Base-by-base conservation (phyloP, 1,139 yeast species). In the Scheffersomyces titani region DNA sequence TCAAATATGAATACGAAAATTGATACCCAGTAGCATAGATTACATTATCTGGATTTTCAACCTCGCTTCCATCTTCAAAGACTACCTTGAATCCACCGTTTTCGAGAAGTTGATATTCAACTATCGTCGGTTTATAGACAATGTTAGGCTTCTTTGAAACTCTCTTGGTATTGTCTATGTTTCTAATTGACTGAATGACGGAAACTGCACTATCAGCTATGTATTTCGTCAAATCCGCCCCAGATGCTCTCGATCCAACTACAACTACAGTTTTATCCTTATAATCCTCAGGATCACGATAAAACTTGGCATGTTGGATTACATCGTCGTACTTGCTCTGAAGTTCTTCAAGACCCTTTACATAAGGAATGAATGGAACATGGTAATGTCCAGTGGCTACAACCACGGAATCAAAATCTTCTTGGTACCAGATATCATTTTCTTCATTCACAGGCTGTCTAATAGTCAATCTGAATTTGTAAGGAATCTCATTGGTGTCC, bases 361-460 rank as follows among this genome's bases (percentile, higher is more conserved):
- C 76, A 13, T 67, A 61, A 1, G 88, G 88, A 47, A 82, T 71
- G 54, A 64, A 73, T 1, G 88, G 88, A 4, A 78, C 76, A 22
- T 80, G 78, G 64, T 82, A 85, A 63, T 84, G 88, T 19, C 89
- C 89, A 51, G 80, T 78, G 0, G 87, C 82, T 11, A 83, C 70
- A 4, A 84, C 77, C 3, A 84, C 76, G n/a, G 80, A 78, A 66
- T 84, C 87, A 62, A 76, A 84, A 20, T 68, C 68, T 51, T 77
- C 73, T 44, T 66, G 70, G 60, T 69, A 78, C 86, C 82, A 82
- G 13, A 61, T 61, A 7, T 57, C 67, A 2, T 47, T 22, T 16
- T 54, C 62, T 49, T 57, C 61, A 49, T 67, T 67, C 2, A 63
- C 57, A 5, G 61, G 59, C 52, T 69, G 67, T 57, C 82, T 68